phyloP scores from a whole-genome alignment of 352 stramenopile genomes.

The Phytophthora multivora region DNA sequence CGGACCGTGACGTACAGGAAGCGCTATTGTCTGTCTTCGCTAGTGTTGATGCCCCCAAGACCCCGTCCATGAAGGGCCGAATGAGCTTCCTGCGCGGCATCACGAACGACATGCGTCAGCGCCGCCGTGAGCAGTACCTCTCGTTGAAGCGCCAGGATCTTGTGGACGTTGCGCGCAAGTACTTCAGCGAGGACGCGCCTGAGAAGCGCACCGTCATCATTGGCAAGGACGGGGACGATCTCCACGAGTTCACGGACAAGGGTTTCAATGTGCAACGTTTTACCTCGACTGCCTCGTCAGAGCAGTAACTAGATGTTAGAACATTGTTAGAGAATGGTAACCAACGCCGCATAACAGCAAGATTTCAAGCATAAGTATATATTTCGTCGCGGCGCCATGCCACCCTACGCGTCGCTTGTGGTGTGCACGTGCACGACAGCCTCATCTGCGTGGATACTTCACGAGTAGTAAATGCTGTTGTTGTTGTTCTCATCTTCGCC shows the following conservation, averaged over 20 bases:
- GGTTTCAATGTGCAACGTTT: conserved; percentile 52
- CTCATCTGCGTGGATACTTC: conserved; percentile 4
- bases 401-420: conserved; percentile 6
- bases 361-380: conserved; percentile 35
- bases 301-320: conserved; percentile 7
- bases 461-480: conserved; percentile 21
- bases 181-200: conserved; percentile 42
- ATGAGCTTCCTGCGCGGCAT: conserved; percentile 82
- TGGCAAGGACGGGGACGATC: conserved; percentile 56
- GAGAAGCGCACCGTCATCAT: conserved; percentile 58
- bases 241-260: conserved; percentile 48
- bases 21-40: conserved; percentile 82
- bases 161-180: conserved; percentile 57
- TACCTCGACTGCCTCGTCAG: conserved; percentile 8
- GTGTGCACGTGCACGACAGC: conserved; percentile 2
- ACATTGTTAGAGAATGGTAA: conserved; percentile 14
- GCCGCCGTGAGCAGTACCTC: conserved; percentile 72
- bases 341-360: conserved; percentile 6
- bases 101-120: conserved; percentile 84
- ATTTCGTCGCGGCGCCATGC: conserved; percentile 12
- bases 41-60: conserved; percentile 77
- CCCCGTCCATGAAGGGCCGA: conserved; percentile 73
- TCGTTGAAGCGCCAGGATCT: conserved; percentile 47
- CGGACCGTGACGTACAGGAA: conserved; percentile 77
- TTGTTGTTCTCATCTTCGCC: conserved; percentile 46